phyloP scores from a whole-genome alignment of 495 filamentous ascomycete species.

The Pyrenula massariospora region DNA sequence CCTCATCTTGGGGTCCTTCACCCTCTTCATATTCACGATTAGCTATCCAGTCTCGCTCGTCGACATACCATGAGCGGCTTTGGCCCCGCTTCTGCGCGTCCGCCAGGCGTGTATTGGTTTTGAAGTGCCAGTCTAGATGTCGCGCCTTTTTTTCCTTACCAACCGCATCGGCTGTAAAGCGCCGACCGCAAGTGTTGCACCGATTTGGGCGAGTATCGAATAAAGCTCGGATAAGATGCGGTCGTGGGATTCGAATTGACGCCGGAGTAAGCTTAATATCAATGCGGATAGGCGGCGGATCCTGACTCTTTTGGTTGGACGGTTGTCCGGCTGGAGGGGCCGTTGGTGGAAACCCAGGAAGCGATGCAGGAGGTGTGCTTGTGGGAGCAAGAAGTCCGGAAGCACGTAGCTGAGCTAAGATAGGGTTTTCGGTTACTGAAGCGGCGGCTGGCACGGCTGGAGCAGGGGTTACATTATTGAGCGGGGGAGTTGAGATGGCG shows the following conservation, averaged over 20 bases:
- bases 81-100: slow-evolving; percentile 74
- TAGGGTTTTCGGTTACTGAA: slow-evolving; percentile 22
- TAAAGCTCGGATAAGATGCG: slow-evolving; percentile 56
- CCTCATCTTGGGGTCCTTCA: slow-evolving; percentile 26
- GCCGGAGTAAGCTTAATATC: slow-evolving; percentile 58
- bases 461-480: not conserved
- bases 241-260: slow-evolving; percentile 71
- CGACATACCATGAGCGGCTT: slow-evolving; percentile 86
- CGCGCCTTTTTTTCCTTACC: slow-evolving; percentile 77
- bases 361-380: slow-evolving; percentile 18
- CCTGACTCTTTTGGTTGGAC: not conserved
- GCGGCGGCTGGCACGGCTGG: slow-evolving; percentile 6
- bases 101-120: slow-evolving; percentile 76
- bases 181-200: slow-evolving; percentile 82
- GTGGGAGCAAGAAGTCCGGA: slow-evolving; percentile 34
- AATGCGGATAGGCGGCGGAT: slow-evolving; percentile 26
- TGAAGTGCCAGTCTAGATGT: slow-evolving; percentile 97
- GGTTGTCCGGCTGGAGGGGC: not conserved
- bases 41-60: slow-evolving; percentile 88
- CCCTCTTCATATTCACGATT: slow-evolving; percentile 65
- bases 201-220: slow-evolving; percentile 72
- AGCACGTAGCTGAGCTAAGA: slow-evolving; percentile 32
- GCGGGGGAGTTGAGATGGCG: slow-evolving; percentile 17
- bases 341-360: slow-evolving; percentile 9
- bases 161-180: slow-evolving; percentile 65